These are phyloP conservation scores for Suillus alpinus DNA, from an alignment of 768 basidiomycete genomes.

Conservation along the genomic window DNA sequence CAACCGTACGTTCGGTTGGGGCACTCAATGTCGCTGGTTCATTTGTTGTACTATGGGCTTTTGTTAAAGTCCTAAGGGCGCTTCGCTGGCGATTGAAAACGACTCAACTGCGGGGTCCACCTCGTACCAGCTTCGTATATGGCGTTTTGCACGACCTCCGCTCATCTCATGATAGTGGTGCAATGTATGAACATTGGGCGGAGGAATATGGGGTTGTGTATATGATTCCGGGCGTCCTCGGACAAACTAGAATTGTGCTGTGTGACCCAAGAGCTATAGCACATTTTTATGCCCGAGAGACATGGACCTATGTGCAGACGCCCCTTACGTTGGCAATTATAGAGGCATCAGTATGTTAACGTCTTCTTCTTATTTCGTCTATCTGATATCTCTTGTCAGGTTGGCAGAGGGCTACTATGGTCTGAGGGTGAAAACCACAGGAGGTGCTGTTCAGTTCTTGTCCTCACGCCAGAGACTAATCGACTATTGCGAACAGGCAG, in stretches of 20 bases:
- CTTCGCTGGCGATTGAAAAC: conserved; percentile 12
- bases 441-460: conserved; percentile 23
- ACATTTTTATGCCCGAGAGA: conserved; percentile 50
- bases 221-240: conserved; percentile 34
- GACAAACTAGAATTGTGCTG: conserved; percentile 33
- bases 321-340: conserved; percentile 34
- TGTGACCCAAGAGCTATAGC: conserved; percentile 46
- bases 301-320: conserved; percentile 42
- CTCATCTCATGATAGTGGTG: conserved; percentile 27
- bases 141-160: conserved; percentile 33
- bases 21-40: too few relatives aligned
- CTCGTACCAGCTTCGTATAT: conserved; percentile 38
- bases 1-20: background rate
- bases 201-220: conserved; percentile 44
- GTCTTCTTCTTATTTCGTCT: background rate
- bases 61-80: conserved; percentile 7
- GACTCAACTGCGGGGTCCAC: conserved; percentile 43
- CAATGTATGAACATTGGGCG: conserved; percentile 43
- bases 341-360: conserved; percentile 24
- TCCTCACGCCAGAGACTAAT: background rate
- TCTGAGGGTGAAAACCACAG: conserved; percentile 43
- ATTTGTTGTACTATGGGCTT: background rate
- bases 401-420: conserved; percentile 33
- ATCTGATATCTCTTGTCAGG: conserved; percentile 10
- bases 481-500: conserved; percentile 14